Evolutionary conservation across 2,329 filamentous ascomycete genomes (phyloP).

Genomic region (Aspergillus tamarii): DNA sequence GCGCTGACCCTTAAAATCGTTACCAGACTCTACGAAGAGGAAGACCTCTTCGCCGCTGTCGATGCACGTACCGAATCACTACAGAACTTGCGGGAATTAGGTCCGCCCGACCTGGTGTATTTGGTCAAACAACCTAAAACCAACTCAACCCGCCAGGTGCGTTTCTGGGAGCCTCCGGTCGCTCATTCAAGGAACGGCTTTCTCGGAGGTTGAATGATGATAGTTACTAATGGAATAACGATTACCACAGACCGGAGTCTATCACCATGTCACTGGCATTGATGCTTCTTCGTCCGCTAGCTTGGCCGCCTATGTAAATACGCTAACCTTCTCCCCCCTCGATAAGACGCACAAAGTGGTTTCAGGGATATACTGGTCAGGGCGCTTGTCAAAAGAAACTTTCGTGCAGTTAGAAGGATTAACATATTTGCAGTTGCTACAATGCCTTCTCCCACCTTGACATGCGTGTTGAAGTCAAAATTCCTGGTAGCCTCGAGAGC

Average conservation of each 20-base stretch:
- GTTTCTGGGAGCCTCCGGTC: conserved; percentile 11
- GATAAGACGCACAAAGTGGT: conserved; percentile 87
- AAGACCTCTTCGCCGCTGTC: conserved; percentile 80
- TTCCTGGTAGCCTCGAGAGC: conserved; percentile 93
- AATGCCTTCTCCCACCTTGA: conserved; percentile 98
- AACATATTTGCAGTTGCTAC: conserved; percentile 69
- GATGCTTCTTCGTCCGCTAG: conserved; percentile 97
- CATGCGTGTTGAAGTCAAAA: conserved; percentile 97
- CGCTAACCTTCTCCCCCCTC: conserved; percentile 84
- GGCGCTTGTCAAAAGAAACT: neutral
- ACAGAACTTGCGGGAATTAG: conserved; percentile 83
- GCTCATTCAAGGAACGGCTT: neutral
- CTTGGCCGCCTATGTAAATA: conserved; percentile 97
- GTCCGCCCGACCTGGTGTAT: conserved; percentile 93
- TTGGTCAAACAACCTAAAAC: conserved; percentile 76
- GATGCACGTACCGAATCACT: conserved; percentile 91
- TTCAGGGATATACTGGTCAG: conserved; percentile 90
- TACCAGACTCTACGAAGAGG: conserved; percentile 85
- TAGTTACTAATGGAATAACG: conserved; percentile 7
- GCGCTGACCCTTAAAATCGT: conserved; percentile 24
- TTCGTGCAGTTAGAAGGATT: conserved; percentile 12
- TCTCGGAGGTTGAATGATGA: neutral
- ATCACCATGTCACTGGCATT: conserved; percentile 96
- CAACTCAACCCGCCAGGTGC: conserved; percentile 60
- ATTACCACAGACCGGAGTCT: conserved; percentile 73